A percentile compares a stretch with the other conserved stretches of the same genome.
These are phyloP conservation scores for Beta corolliflora DNA, from an alignment of 179 eudicot species.

Conservation along the genomic window DNA sequence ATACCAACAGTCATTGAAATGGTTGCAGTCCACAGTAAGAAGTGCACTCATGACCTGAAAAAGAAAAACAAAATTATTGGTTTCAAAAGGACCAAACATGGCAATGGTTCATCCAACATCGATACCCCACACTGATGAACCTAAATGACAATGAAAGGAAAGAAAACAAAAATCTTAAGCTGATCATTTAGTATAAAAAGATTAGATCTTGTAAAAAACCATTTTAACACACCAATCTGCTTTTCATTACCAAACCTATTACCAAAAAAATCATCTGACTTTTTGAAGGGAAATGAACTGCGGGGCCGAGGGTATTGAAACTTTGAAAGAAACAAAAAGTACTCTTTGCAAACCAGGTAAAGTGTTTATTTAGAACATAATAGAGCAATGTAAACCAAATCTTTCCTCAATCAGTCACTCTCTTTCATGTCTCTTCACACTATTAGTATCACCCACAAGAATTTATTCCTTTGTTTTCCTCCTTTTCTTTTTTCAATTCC, in stretches of 20 bases:
- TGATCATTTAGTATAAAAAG: neutral
- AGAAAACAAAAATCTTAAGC: neutral
- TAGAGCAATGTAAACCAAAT: too few species aligned
- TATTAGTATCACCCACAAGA: too few species aligned
- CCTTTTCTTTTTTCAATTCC: too few species aligned
- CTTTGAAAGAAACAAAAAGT: too few species aligned
- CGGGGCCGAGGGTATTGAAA: neutral
- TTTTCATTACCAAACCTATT: neutral
- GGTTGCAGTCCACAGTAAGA: constrained; percentile 91
- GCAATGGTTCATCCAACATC: neutral
- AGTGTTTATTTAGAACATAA: too few species aligned
- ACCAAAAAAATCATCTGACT: neutral
- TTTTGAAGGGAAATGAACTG: neutral
- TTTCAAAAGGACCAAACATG: neutral
- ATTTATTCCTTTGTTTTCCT: too few species aligned
- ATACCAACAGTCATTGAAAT: constrained; percentile 99
- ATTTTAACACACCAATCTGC: neutral
- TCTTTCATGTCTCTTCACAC: too few species aligned
- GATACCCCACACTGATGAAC: neutral
- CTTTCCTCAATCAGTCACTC: too few species aligned
- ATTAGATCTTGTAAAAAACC: neutral
- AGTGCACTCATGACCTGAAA: constrained; percentile 67
- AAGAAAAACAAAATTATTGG: neutral
- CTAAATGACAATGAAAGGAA: neutral
- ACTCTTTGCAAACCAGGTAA: too few species aligned